Evolutionary conservation across 306 rosid species (phyloP).

Genomic region (Vigna unguiculata): DNA sequence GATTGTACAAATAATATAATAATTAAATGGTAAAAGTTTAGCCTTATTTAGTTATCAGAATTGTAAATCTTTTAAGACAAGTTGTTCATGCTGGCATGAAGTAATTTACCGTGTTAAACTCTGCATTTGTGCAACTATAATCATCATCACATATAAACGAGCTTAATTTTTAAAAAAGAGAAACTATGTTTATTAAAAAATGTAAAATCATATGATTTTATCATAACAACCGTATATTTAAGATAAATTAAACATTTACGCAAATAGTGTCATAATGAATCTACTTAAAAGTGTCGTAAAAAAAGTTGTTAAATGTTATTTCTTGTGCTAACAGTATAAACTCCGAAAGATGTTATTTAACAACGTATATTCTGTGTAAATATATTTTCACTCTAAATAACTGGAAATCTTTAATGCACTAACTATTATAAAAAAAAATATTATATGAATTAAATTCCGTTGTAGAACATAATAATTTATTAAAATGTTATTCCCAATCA

Average conservation of each 20-base stretch:
- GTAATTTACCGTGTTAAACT: not conserved
- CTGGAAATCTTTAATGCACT: no score
- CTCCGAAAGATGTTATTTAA: no score
- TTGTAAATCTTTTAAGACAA: not conserved
- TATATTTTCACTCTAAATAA: no score
- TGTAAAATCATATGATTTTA: not conserved
- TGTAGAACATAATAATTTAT: not conserved
- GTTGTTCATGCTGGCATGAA: not conserved
- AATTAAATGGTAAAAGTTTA: not conserved
- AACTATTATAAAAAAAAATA: no score
- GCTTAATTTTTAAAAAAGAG: not conserved
- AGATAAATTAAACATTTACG: no score
- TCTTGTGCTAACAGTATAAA: no score
- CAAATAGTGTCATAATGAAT: no score
- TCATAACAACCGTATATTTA: not conserved
- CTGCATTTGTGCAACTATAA: not conserved
- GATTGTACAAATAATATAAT: not conserved
- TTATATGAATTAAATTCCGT: no score
- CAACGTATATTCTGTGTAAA: no score
- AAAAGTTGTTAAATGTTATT: no score
- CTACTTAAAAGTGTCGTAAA: no score
- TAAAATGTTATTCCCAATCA: not conserved
- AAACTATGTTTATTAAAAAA: not conserved
- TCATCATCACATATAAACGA: not conserved
- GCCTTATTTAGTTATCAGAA: not conserved